A percentile compares a stretch with the other conserved stretches of the same genome.
These are phyloP conservation scores for Rhinocladiella similis DNA, from an alignment of 2,329 filamentous ascomycete species.

Conservation along the genomic window DNA sequence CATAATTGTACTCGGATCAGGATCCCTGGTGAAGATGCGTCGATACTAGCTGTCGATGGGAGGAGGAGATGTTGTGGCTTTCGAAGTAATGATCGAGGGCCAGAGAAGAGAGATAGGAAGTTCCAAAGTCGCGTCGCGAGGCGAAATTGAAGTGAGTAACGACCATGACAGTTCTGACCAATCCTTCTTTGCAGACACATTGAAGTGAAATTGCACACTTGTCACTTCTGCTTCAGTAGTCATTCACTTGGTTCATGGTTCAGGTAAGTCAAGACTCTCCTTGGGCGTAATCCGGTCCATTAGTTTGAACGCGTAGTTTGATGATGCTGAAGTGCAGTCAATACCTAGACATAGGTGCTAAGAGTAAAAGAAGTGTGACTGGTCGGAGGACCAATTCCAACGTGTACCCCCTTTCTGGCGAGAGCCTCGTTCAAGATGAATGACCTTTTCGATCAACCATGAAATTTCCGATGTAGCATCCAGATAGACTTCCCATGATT, in stretches of 20 bases:
- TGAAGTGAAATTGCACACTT: too few relatives aligned
- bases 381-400: neutral
- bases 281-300: too few relatives aligned
- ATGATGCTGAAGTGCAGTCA: neutral
- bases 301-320: too few relatives aligned
- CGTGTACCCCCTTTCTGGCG: neutral
- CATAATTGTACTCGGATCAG: neutral
- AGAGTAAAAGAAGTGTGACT: neutral
- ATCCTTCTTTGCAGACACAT: too few relatives aligned
- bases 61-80: neutral
- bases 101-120: too few relatives aligned
- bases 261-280: too few relatives aligned
- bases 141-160: too few relatives aligned
- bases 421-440: neutral
- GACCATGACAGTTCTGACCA: too few relatives aligned
- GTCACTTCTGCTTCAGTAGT: too few relatives aligned
- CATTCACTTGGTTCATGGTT: too few relatives aligned
- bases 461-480: neutral
- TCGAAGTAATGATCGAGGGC: too few relatives aligned
- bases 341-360: neutral
- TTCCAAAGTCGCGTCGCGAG: too few relatives aligned
- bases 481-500: neutral
- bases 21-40: neutral
- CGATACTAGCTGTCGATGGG: neutral
- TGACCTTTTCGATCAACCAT: neutral